phyloP scores from a whole-genome alignment of 2,329 filamentous ascomycete genomes.

The Aspergillus sp. region DNA sequence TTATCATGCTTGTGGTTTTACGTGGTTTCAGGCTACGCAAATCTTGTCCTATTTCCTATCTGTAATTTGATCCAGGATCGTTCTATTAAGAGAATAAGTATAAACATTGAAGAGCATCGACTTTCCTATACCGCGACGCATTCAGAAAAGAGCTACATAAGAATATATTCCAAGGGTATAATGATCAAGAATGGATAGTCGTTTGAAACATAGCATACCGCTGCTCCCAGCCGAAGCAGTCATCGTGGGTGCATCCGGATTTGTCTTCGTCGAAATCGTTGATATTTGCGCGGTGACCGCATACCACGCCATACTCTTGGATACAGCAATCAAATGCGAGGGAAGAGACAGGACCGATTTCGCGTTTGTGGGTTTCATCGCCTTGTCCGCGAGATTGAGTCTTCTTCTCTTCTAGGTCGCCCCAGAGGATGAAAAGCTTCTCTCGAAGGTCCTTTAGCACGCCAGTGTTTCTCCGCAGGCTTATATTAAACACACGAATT shows the following conservation, averaged over 20 bases:
- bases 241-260: constrained; percentile 40
- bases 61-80: no score
- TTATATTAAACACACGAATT: constrained; percentile 21
- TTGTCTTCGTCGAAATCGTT: constrained; percentile 15
- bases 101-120: no score
- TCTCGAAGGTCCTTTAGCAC: constrained; percentile 60
- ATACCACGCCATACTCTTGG: constrained; percentile 64
- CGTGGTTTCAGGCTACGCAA: neutral
- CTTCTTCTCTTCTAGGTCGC: constrained; percentile 74
- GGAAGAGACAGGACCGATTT: constrained; percentile 45
- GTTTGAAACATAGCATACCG: constrained; percentile 66
- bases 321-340: constrained; percentile 69
- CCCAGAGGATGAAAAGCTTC: constrained; percentile 78
- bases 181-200: constrained; percentile 45
- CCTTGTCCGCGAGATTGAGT: constrained; percentile 27
- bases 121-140: no score
- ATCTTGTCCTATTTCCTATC: no score
- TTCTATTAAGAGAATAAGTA: no score
- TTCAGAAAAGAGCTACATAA: constrained; percentile 1
- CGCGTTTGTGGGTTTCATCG: constrained; percentile 11
- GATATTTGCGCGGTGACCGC: constrained; percentile 34
- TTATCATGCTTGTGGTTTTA: neutral
- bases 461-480: constrained; percentile 55
- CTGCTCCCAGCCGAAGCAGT: constrained; percentile 57
- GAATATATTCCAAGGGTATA: constrained; percentile 2